Evolutionary conservation across 768 basidiomycete species (phyloP), one percentile per base, ranked within the genome.

Genomic region (Termitomyces sp.): DNA sequence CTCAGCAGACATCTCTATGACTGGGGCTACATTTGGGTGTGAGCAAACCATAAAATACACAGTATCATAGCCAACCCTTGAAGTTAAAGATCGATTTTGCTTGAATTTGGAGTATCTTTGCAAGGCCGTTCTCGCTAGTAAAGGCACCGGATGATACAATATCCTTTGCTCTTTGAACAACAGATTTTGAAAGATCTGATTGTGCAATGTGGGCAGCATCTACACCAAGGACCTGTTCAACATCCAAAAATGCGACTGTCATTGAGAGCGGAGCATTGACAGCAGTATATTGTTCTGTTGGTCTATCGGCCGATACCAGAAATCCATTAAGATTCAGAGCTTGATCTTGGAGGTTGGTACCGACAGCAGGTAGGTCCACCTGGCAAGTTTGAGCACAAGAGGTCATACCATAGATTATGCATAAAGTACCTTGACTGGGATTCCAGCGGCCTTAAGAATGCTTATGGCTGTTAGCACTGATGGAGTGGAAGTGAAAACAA

Each of bases 311-410:
- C 7, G 32, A n/a, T 45, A 45, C 33, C 6, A 32, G 16, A 55
- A 28, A 47, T 56, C 13, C 14, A 4, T 35, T 40, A 6, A 49
- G 9, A 28, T 57, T 57, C 26, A 58, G 53, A 8, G 58, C 55
- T 36, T 62, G 61, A n/a, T 62, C 61, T 55, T 62, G 61, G 16
- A 62, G 50, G 48, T 62, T 62, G 30, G 61, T 62, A 8, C 61
- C 61, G 9, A 62, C 58, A 28, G 61, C 55, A 22, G 61, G 61
- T 16, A 62, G 36, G 18, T 62, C 49, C 18, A 62, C 58, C 61
- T 62, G 18, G 20, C 9, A 13, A 38, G 3, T 13, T 24, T 20
- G 13, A 43, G 35, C 35, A 45, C 33, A 18, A 14, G 6, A 51
- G 7, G 28, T n/a, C 20, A 36, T 28, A 10, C 36, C 36, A 38